A percentile compares a stretch with the other conserved stretches of the same genome.
Conservation (phyloP, 768 basidiomycete genomes). For the Phlebiopsis flavidoalba region DNA sequence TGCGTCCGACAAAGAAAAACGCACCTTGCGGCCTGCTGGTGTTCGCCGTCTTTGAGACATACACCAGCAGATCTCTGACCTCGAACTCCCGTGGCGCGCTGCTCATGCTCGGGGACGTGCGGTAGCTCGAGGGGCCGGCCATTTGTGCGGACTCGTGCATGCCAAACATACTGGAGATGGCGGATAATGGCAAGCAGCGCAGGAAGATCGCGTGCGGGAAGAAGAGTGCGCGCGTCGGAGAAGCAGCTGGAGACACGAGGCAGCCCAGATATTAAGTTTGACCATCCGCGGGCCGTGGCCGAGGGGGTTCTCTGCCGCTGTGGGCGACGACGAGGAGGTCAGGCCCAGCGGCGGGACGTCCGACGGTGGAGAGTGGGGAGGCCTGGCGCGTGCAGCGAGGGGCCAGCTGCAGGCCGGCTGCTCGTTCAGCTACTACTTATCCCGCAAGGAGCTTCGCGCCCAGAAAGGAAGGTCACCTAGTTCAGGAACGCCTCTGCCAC, state of each 20-base stretch:
- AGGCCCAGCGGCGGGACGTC: too few species aligned
- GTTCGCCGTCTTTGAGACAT: constrained; percentile 45
- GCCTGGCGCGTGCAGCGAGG: background rate
- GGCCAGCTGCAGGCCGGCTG: background rate
- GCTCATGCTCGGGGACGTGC: background rate
- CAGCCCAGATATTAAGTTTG: background rate
- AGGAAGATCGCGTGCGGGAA: background rate
- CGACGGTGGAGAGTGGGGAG: background rate
- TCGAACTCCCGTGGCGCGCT: constrained; percentile 41
- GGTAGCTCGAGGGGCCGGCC: background rate
- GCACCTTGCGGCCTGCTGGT: constrained; percentile 56
- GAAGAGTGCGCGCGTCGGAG: background rate
- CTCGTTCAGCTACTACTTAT: constrained; percentile 2
- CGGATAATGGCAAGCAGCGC: background rate
- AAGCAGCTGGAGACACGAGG: background rate
- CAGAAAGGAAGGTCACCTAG: background rate
- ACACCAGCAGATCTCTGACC: constrained; percentile 52
- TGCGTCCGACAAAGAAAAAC: constrained; percentile 8
- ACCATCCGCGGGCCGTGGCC: background rate
- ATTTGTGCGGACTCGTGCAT: background rate
- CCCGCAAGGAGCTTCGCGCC: constrained; percentile 1
- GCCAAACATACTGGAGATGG: background rate
- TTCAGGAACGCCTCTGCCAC: background rate
- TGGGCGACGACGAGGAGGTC: background rate
- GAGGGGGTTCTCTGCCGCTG: background rate